Evolutionary conservation across 257 asterid species (phyloP).

Genomic region (Solanum stenotomum): DNA sequence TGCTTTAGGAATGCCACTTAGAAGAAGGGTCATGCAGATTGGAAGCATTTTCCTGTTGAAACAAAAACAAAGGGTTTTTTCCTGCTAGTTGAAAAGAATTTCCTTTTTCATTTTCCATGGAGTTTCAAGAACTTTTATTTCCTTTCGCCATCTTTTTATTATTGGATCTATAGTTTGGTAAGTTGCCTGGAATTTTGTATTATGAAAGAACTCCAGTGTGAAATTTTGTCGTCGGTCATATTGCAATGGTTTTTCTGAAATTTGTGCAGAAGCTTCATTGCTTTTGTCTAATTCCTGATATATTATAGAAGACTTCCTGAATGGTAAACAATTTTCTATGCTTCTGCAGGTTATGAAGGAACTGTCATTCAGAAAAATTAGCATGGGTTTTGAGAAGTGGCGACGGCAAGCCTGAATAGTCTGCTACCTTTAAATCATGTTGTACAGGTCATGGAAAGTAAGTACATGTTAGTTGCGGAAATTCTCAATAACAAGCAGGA

Average conservation of each 20-base stretch:
- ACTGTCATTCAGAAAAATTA: constrained; percentile 44
- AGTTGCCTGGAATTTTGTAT: not conserved
- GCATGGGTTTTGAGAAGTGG: constrained; percentile 61
- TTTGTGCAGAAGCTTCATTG: not conserved
- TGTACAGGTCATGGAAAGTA: not conserved
- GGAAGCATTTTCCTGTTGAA: not conserved
- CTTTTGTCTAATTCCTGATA: not conserved
- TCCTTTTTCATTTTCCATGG: not conserved
- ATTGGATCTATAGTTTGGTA: not conserved
- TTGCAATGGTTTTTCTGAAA: not conserved
- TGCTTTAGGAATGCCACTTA: not conserved
- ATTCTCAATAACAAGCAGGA: not conserved
- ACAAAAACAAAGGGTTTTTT: not conserved
- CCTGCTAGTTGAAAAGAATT: not conserved
- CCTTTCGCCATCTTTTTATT: not conserved
- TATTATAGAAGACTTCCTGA: not conserved
- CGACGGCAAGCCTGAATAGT: constrained; percentile 35
- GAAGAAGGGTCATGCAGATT: not conserved
- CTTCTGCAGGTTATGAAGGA: constrained; percentile 60
- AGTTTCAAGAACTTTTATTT: not conserved
- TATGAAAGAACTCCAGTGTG: not conserved
- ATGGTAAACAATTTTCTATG: not conserved
- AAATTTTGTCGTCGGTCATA: not conserved
- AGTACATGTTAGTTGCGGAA: not conserved
- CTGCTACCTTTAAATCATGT: not conserved